Base-by-base conservation (phyloP, 305 asterid genomes). In the Solanum chacoense region DNA sequence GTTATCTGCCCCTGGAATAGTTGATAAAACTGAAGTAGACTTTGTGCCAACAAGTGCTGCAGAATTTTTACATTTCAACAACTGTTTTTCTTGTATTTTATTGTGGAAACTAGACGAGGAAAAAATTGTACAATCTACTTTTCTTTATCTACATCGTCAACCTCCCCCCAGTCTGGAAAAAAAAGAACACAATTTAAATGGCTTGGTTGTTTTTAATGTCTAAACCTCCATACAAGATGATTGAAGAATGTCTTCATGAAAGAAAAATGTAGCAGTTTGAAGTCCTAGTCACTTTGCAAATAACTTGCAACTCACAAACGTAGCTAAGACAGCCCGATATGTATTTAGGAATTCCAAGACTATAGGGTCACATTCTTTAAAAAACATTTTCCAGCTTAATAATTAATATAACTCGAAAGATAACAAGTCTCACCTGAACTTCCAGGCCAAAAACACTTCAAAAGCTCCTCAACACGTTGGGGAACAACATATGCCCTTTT, bases 401-500 rank as follows among this genome's bases (percentile, higher is more conserved):
- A 80, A 11, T 16, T 45, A 81, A 29, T 18, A 81, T 45, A 45
- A 45, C 37, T 81, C 73, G 13, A 88, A 38, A 55, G 72, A 45
- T 74, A 50, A 78, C 90, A 87, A 37, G 35, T 4, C 35, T n/a
- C 90, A 94, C 98, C 99, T 93, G 98, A 93, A 92, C 83, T 90
- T 34, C 99, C 98, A 16, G 98, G 95, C 99, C 98, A 97, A 93
- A 89, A 97, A 88, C 99, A 97, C 95, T 94, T 97, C 91, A 95
- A 88, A 90, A 97, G 98, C 93, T 96, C 99, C 94, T 97, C 99
- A 31, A 96, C 99, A 88, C 89, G 96, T 88, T 95, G 94, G 59
- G 99, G 99, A 79, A 96, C 96, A 90, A 97, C 99, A 45, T 94
- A 96, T 73, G 99, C 99, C 90, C 99, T 94, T 93, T 97, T 97